These are phyloP conservation scores for Fusarium vanettenii DNA, from an alignment of 2,329 filamentous ascomycete genomes.

Conservation along the genomic window DNA sequence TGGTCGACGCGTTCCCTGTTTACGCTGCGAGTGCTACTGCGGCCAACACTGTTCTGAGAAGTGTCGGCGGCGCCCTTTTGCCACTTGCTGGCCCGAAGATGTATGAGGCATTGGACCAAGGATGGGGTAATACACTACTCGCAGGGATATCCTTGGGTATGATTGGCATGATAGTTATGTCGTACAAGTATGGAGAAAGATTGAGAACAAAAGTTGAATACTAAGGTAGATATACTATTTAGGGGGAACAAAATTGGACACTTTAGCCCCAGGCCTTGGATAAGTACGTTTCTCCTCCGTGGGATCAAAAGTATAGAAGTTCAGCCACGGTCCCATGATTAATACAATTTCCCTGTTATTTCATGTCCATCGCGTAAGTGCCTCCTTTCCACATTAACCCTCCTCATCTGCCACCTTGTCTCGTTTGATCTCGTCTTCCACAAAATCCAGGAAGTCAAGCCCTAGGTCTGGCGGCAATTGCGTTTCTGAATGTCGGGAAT, in stretches of 20 bases:
- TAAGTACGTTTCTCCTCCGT: neutral
- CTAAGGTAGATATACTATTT: neutral
- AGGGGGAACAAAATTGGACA: neutral
- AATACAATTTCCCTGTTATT: neutral
- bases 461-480: neutral
- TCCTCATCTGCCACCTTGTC: neutral
- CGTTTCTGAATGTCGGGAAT: neutral
- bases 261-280: neutral
- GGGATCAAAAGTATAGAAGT: neutral
- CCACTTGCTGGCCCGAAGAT: neutral
- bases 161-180: neutral
- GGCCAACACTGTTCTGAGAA: constrained; percentile 13
- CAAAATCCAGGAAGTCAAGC: neutral
- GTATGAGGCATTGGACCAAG: neutral
- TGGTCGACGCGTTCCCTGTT: constrained; percentile 34
- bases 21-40: constrained; percentile 32
- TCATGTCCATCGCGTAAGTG: neutral
- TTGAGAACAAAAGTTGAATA: neutral
- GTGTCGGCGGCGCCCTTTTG: neutral
- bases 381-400: neutral
- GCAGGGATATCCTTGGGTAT: neutral
- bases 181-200: neutral
- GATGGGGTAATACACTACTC: constrained; percentile 3
- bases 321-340: neutral
- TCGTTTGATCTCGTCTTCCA: neutral